Evolutionary conservation across 345 rosid genomes (phyloP), one percentile per base, ranked within the genome.

Genomic region (Lepidium sativum): DNA sequence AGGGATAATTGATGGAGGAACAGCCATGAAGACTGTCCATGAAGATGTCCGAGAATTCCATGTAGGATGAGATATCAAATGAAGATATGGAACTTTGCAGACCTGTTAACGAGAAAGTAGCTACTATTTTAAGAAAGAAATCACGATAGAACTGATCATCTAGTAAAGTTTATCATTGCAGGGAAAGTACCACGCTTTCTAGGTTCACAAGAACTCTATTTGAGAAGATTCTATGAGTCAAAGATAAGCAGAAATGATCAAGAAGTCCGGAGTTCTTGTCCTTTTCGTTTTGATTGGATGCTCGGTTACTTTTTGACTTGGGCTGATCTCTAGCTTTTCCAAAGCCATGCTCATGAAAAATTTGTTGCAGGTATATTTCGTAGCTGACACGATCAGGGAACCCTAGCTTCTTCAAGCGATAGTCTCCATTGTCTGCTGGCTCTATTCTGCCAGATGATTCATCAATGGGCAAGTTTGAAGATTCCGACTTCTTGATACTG

Each of bases 31-130:
- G 78, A 94, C 78, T 32, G 95, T 86, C 97, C 99, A 88, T 50
- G 99, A 86, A 48, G 99, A 94, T 67, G 82, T 80, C 69, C 96
- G 82, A 52, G 95, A 90, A 81, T 86, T 81, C 99, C 99, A 90
- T 50, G 97, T 81, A 21, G 97, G 96, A 78, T 94, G 94, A 51
- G 95, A 87, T 77, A 82, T 77, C 79, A 87, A 78, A 70, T 83
- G 96, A 65, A 90, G 90, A 81, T 86, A 94, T 12, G 97, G 82
- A 14, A 86, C 89, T 78, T 86, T 77, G 68, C 84, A 78, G 68
- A 86, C 95, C 97, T 92, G 60, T 41, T 33, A 2, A 69, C 18
- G 38, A 5, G 54, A 38, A 67, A 68, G 29, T 18, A 43, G 40
- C 63, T 14, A 45, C 18, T 43, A 52, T 14, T 48, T 25, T 25